phyloP scores from a whole-genome alignment of 2,329 filamentous ascomycete genomes.

The Corinectria fuckeliana region DNA sequence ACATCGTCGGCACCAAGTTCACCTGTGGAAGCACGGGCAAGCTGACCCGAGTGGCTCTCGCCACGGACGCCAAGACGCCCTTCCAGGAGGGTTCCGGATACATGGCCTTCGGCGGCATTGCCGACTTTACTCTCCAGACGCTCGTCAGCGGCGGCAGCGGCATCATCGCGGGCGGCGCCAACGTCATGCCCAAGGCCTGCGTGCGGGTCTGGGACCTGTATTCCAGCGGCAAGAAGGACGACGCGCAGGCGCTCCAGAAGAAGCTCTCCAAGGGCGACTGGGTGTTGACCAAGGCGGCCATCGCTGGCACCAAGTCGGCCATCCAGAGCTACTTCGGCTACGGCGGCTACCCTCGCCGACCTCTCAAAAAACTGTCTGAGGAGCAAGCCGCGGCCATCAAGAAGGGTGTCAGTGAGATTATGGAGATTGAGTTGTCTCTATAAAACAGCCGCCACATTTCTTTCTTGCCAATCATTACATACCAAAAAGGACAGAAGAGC shows the following conservation, averaged over 20 bases:
- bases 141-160: conserved; percentile 79
- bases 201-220: conserved; percentile 81
- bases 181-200: conserved; percentile 84
- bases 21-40: conserved; percentile 92
- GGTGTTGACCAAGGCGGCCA: conserved; percentile 81
- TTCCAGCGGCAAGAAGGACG: conserved; percentile 72
- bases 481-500: neutral
- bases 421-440: conserved; percentile 67
- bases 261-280: conserved; percentile 81
- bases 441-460: conserved; percentile 29
- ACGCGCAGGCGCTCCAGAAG: conserved; percentile 78
- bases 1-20: conserved; percentile 90
- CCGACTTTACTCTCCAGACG: conserved; percentile 86
- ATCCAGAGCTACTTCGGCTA: conserved; percentile 84
- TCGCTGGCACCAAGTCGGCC: conserved; percentile 85
- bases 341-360: conserved; percentile 76
- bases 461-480: neutral
- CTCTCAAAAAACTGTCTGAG: conserved; percentile 70
- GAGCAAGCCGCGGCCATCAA: conserved; percentile 60
- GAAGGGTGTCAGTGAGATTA: conserved; percentile 66
- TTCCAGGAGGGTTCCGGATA: conserved; percentile 67
- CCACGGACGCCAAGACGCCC: conserved; percentile 74
- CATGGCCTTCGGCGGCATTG: conserved; percentile 87
- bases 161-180: conserved; percentile 85
- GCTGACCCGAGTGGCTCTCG: conserved; percentile 79